Evolutionary conservation across 2,329 filamentous ascomycete genomes (phyloP), one percentile per base, ranked within the genome.

Genomic region (Diaporthe capsici): DNA sequence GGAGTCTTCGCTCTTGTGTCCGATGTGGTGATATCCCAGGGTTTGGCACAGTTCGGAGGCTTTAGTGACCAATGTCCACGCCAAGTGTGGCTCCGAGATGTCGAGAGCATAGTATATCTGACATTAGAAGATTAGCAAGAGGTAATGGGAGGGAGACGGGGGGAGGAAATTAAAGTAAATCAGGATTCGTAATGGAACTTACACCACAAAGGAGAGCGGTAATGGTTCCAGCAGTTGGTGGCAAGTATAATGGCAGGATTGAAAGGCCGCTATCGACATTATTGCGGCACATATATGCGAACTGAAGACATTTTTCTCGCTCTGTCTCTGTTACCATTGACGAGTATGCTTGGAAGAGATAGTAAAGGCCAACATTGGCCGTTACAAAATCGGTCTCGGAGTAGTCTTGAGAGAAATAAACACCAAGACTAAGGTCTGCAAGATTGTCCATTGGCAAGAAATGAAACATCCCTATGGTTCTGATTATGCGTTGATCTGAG

Each of bases 41-140:
- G 9, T 47, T 22, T 65, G 61, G 61, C 61, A 65, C 20, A 49
- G 2, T n/a, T 67, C 42, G 20, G 42, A 67, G 25, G 44, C 28
- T 49, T 34, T 67, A 6, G 44, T 49, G 6, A 49, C 28, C 28
- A 67, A 34, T 8, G 61, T 67, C 61, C 42, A 49, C 13, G 61
- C 61, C 34, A 49, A 22, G 44, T 49, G 25, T 37, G 61, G 42
- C 25, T 49, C 20, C 3, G 42, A 49, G 10, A 67, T 25, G 28
- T 67, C 44, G 42, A 37, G 17, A 67, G 61, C 44, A 37, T 67
- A 67, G 20, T 37, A 67, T 49, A 28, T 37, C 42, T 67, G 10
- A 49, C 6, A 10, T 6, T 34, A 22, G 42, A n/a, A 13, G 1
- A 13, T 34, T 7, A 34, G 25, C n/a, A 3, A 34, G 4, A 34